Percentiles rank a stretch among this genome's conserved stretches.
phyloP scores from a whole-genome alignment of 208 protist species.

The Leishmania martiniquensis region DNA sequence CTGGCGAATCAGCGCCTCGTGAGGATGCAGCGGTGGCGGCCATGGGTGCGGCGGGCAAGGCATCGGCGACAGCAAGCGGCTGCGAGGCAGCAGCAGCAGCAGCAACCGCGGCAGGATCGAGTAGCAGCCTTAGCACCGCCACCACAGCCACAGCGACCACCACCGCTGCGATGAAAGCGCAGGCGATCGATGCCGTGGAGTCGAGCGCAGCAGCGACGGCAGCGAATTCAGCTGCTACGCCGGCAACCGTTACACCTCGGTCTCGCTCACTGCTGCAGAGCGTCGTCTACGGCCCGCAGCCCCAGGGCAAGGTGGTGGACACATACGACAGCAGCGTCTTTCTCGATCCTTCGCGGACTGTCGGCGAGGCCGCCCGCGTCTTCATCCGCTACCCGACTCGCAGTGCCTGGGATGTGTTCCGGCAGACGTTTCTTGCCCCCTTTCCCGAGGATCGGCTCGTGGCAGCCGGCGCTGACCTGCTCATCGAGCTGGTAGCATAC shows the following conservation, averaged over 20 bases:
- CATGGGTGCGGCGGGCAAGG: constrained; percentile 15
- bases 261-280: constrained; percentile 71
- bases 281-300: constrained; percentile 60
- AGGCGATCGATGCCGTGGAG: not conserved
- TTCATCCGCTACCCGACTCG: constrained; percentile 74
- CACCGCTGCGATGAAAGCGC: not conserved
- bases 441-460: constrained; percentile 78
- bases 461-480: constrained; percentile 70
- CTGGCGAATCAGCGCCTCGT: constrained; percentile 11
- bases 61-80: not conserved
- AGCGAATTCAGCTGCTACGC: not conserved
- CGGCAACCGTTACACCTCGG: constrained; percentile 57
- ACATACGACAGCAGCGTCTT: constrained; percentile 64
- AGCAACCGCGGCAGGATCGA: not conserved
- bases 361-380: constrained; percentile 56
- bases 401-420: constrained; percentile 79
- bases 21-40: constrained; percentile 22
- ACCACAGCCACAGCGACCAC: constrained; percentile 10
- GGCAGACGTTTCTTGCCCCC: constrained; percentile 63
- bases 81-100: not conserved
- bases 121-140: too few species aligned
- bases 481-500: constrained; percentile 83
- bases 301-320: constrained; percentile 34
- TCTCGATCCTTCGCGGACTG: constrained; percentile 45
- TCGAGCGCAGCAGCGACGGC: not conserved